Percentiles rank a stretch among this genome's conserved stretches.
phyloP scores from a whole-genome alignment of 148 eudicot species.

The Rhododendron henanense region DNA sequence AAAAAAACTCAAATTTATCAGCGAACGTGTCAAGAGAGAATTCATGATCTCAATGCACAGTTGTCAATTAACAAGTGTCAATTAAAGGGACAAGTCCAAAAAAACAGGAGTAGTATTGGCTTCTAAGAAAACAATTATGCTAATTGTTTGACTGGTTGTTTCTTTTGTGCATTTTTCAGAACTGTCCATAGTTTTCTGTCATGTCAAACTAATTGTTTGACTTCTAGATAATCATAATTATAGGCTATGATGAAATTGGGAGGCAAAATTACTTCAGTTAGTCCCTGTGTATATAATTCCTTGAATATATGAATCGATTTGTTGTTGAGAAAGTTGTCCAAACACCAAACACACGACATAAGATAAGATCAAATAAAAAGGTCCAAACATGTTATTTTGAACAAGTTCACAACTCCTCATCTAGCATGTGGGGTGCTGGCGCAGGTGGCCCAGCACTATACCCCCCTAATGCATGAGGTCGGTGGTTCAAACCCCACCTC shows the following conservation, averaged over 20 bases:
- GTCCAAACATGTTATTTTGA: background rate
- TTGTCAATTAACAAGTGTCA: background rate
- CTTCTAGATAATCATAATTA: background rate
- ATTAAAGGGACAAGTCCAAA: background rate
- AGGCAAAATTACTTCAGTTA: background rate
- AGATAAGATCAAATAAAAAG: no score
- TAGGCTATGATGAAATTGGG: background rate
- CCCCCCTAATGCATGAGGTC: no score
- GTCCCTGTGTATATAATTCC: background rate
- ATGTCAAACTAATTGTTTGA: background rate
- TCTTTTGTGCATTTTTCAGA: no score
- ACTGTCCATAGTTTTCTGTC: background rate
- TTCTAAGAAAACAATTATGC: background rate
- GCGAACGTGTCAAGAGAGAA: background rate
- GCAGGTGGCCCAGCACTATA: no score
- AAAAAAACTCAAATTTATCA: no score
- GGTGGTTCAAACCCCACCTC: no score
- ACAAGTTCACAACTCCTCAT: no score
- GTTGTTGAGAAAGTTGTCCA: background rate
- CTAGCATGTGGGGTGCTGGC: no score
- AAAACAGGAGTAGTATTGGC: background rate
- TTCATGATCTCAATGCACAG: background rate
- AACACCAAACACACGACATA: background rate
- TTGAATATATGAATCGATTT: background rate
- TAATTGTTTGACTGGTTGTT: background rate